A percentile compares a stretch with the other conserved stretches of the same genome.
Evolutionary conservation across 2,329 filamentous ascomycete species (phyloP).

Genomic region (Neofusicoccum sp.): DNA sequence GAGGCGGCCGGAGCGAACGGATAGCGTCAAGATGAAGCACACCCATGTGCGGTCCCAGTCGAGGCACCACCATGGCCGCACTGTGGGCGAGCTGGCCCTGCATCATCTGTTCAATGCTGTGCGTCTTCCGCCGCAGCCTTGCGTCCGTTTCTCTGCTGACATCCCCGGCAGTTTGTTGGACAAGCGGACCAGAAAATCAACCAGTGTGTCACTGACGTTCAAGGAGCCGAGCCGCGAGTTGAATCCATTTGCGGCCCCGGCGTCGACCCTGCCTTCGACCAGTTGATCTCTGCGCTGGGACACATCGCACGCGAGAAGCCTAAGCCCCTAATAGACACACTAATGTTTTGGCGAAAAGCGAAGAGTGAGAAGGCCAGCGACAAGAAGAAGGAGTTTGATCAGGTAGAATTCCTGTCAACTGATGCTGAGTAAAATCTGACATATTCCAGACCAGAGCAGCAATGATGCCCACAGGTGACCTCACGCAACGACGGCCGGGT

Average conservation of each 20-base stretch:
- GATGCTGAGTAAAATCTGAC: constrained; percentile 18
- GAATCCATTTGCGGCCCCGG: constrained; percentile 89
- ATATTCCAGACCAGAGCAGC: constrained; percentile 27
- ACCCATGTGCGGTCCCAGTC: constrained; percentile 73
- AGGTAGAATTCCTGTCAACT: constrained; percentile 1
- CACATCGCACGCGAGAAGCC: constrained; percentile 94
- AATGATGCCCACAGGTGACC: constrained; percentile 2
- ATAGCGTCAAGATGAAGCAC: constrained; percentile 61
- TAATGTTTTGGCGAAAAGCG: constrained; percentile 96
- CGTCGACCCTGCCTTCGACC: constrained; percentile 85
- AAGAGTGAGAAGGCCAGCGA: constrained; percentile 79
- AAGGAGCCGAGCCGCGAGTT: constrained; percentile 78
- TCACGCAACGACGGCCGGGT: constrained; percentile 25
- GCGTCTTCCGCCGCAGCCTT: constrained; percentile 22
- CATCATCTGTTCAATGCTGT: constrained; percentile 94
- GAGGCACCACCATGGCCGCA: constrained; percentile 68
- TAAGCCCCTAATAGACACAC: constrained; percentile 90
- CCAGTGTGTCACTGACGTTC: constrained; percentile 75
- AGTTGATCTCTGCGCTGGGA: constrained; percentile 86
- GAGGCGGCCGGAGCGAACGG: constrained; percentile 45
- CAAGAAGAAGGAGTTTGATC: constrained; percentile 22
- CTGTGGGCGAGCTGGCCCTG: constrained; percentile 95
- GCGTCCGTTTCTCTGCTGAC: constrained; percentile 17
- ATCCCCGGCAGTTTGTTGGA: constrained; percentile 69
- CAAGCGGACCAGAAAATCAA: constrained; percentile 96